Evolutionary conservation across 2,329 filamentous ascomycete genomes (phyloP).

Genomic region (Dactylellina parvicollis): DNA sequence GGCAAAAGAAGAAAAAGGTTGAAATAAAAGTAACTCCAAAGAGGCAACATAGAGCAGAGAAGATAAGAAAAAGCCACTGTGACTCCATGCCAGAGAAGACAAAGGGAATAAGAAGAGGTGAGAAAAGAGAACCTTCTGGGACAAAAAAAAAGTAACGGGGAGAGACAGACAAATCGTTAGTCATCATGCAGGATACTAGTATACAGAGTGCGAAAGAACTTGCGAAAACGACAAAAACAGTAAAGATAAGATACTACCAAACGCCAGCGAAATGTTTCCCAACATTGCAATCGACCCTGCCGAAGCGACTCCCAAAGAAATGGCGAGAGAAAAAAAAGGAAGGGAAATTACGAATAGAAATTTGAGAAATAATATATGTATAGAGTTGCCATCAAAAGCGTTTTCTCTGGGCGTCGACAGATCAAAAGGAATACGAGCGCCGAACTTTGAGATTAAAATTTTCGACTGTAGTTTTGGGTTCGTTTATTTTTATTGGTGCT

Average conservation of each 20-base stretch:
- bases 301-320: constrained; percentile 53
- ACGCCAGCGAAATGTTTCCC: constrained; percentile 54
- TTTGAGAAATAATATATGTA: constrained; percentile 9
- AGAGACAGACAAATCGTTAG: constrained; percentile 36
- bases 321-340: constrained; percentile 28
- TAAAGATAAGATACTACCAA: constrained; percentile 22
- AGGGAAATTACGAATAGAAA: constrained; percentile 34
- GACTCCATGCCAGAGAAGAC: constrained; percentile 54
- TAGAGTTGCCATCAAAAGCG: background rate
- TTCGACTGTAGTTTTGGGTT: constrained; percentile 9
- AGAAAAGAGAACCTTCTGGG: constrained; percentile 10
- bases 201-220: constrained; percentile 35
- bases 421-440: background rate
- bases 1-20: constrained; percentile 5
- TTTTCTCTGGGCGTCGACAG: background rate
- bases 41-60: constrained; percentile 21
- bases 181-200: constrained; percentile 50
- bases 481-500: background rate
- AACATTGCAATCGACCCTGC: constrained; percentile 54
- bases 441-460: background rate
- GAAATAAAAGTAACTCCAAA: constrained; percentile 16
- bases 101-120: constrained; percentile 39
- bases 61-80: constrained; percentile 19
- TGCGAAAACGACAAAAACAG: constrained; percentile 3
- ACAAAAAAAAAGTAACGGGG: constrained; percentile 22